A percentile compares a stretch with the other conserved stretches of the same genome.
phyloP scores from a whole-genome alignment of 495 filamentous ascomycete genomes.

The Chaetomium tenue region DNA sequence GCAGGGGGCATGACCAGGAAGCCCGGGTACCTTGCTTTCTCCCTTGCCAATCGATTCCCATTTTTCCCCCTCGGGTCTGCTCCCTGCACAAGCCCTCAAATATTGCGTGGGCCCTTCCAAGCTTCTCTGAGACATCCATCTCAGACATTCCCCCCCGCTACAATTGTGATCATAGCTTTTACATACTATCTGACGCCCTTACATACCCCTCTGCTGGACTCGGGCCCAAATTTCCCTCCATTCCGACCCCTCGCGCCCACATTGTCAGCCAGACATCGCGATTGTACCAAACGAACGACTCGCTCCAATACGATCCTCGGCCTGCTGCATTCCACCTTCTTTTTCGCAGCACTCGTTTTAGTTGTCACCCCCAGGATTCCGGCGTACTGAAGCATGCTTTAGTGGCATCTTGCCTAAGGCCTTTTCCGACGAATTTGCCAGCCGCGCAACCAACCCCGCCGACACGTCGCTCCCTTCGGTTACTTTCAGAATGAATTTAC shows the following conservation, averaged over 20 bases:
- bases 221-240: constrained; percentile 4
- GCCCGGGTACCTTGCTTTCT: constrained; percentile 24
- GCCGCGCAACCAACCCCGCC: constrained; percentile 17
- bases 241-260: not conserved
- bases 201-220: not conserved
- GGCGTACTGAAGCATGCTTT: constrained; percentile 28
- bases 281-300: constrained; percentile 4
- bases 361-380: not conserved
- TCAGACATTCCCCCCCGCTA: constrained; percentile 14
- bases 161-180: not conserved
- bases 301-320: not conserved
- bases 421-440: constrained; percentile 19
- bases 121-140: constrained; percentile 8
- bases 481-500: constrained; percentile 32
- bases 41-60: constrained; percentile 6
- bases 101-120: no score
- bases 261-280: no score
- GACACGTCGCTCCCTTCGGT: constrained; percentile 15
- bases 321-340: constrained; percentile 10
- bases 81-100: constrained; percentile 4
- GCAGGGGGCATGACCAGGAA: constrained; percentile 5
- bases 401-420: constrained; percentile 14
- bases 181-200: not conserved
- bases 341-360: not conserved
- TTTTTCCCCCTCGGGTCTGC: constrained; percentile 3